Evolutionary conservation across 495 filamentous ascomycete species (phyloP).

Genomic region (Cladorrhinum samala): DNA sequence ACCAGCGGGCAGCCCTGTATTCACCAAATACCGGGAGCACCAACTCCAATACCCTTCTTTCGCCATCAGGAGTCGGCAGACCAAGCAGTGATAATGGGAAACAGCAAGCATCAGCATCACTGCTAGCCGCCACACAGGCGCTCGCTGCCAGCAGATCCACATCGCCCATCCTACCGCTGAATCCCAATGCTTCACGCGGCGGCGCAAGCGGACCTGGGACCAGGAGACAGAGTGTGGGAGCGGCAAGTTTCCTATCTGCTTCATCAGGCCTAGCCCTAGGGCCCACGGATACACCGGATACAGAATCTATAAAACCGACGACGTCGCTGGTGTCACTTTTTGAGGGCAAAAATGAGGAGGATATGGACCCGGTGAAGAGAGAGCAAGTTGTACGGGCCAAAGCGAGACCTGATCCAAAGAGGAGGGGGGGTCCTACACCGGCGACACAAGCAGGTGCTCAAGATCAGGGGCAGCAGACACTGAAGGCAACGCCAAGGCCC

Average conservation of each 20-base stretch:
- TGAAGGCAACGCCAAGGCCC: slow-evolving; percentile 11
- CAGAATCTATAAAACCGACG: slow-evolving; percentile 49
- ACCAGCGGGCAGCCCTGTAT: slow-evolving; percentile 12
- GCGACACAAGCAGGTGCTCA: neutral
- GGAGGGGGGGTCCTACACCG: slow-evolving; percentile 13
- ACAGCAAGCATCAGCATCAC: slow-evolving; percentile 37
- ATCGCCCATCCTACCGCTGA: slow-evolving; percentile 32
- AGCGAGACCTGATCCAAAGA: slow-evolving; percentile 19
- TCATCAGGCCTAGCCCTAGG: slow-evolving; percentile 19
- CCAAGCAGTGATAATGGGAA: slow-evolving; percentile 7
- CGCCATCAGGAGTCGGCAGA: slow-evolving; percentile 9
- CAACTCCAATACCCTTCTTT: slow-evolving; percentile 10
- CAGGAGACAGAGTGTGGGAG: slow-evolving; percentile 21
- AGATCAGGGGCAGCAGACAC: neutral
- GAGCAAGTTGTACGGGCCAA: slow-evolving; percentile 1
- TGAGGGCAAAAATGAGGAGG: slow-evolving; percentile 36
- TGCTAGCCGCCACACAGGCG: slow-evolving; percentile 52
- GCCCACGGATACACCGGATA: slow-evolving; percentile 34
- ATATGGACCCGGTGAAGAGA: slow-evolving; percentile 37
- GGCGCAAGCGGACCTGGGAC: slow-evolving; percentile 5
- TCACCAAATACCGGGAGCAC: neutral
- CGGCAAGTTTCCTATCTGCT: slow-evolving; percentile 21
- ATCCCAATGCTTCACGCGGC: slow-evolving; percentile 1
- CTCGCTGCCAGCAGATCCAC: slow-evolving; percentile 49
- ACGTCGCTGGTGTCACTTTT: slow-evolving; percentile 57